A percentile compares a stretch with the other conserved stretches of the same genome.
phyloP scores from a whole-genome alignment of 164 flowering plant species.

The Euptelea pleiosperma region DNA sequence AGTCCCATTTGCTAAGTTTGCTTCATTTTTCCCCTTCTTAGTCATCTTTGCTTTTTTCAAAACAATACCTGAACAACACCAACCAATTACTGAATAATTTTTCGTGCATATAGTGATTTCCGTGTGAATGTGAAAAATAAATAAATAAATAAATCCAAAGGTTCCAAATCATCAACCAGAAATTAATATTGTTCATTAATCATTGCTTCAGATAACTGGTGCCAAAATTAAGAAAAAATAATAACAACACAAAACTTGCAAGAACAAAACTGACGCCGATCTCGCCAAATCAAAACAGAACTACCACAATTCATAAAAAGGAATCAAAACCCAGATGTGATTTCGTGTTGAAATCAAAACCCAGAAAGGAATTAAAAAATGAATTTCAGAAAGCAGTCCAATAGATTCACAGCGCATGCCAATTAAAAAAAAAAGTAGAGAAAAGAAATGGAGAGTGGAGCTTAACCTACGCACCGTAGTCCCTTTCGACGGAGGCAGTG shows the following conservation, averaged over 20 bases:
- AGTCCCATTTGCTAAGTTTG: slow-evolving; percentile 39
- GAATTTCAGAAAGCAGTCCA: background rate
- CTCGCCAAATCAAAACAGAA: slow-evolving; percentile 8
- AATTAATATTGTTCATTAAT: background rate
- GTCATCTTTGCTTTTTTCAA: slow-evolving; percentile 68
- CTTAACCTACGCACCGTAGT: slow-evolving; percentile 41
- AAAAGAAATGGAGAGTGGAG: too few species aligned
- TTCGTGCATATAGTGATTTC: too few species aligned
- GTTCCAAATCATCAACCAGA: background rate
- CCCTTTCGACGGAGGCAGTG: slow-evolving; percentile 56
- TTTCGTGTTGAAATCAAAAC: slow-evolving; percentile 9
- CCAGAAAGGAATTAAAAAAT: slow-evolving; percentile 18
- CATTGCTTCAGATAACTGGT: background rate
- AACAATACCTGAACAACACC: slow-evolving; percentile 45
- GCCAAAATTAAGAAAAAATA: background rate
- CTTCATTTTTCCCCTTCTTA: slow-evolving; percentile 50
- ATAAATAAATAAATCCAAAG: too few species aligned
- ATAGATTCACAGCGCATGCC: too few species aligned
- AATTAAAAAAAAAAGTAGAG: too few species aligned
- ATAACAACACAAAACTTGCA: too few species aligned
- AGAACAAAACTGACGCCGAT: slow-evolving; percentile 1
- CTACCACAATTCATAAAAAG: background rate
- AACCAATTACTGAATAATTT: too few species aligned
- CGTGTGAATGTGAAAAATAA: too few species aligned
- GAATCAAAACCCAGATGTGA: slow-evolving; percentile 22